Base-by-base conservation (phyloP, 441 rosid genomes). In the Erysimum cheiri region DNA sequence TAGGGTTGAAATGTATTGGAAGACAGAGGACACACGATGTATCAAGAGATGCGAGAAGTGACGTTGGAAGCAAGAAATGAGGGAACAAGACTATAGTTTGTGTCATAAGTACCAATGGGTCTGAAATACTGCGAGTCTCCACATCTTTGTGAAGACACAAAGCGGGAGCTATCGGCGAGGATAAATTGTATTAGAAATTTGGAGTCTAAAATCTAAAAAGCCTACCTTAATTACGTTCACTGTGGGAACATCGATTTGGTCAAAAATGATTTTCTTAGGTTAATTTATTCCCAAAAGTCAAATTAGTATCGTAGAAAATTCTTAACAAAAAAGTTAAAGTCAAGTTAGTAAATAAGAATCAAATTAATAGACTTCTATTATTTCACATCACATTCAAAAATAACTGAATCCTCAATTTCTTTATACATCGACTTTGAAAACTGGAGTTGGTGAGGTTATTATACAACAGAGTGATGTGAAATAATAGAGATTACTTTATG, bases 1-100 rank as follows among this genome's bases (percentile, higher is more conserved):
- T 39, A 39, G 5, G 43, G 5, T 39, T 6, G 43, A 39, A 39
- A 3, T 19, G 22, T 19, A 19, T 19, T 19, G 22, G 22, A 19
- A 19, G 22, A 19, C 22, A 19, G 22, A 19, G 22, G 1, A 19
- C 22, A 19, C 22, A 19, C 1, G 22, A 19, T 19, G 22, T 19
- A 1, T 19, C 22, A 19, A 19, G 22, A 19, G 22, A 19, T 19
- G 22, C 22, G 22, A 19, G 22, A 35, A 35, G 11, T 35, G 3
- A 10, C 37, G 37, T 35, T 35, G 37, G 37, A 35, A 35, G 37
- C 37, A 7, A 80, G 70, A 26, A 68, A 32, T 37, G 75, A 44
- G 17, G 57, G 64, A 19, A 44, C 3, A 35, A 35, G 37, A 35
- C 10, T 3, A 8, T 10, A 10, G 11, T 35, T 35, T 35, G 37